A percentile compares a stretch with the other conserved stretches of the same genome.
Evolutionary conservation across 208 protist genomes (phyloP).

Genomic region (Vickermania spadyakhi): DNA sequence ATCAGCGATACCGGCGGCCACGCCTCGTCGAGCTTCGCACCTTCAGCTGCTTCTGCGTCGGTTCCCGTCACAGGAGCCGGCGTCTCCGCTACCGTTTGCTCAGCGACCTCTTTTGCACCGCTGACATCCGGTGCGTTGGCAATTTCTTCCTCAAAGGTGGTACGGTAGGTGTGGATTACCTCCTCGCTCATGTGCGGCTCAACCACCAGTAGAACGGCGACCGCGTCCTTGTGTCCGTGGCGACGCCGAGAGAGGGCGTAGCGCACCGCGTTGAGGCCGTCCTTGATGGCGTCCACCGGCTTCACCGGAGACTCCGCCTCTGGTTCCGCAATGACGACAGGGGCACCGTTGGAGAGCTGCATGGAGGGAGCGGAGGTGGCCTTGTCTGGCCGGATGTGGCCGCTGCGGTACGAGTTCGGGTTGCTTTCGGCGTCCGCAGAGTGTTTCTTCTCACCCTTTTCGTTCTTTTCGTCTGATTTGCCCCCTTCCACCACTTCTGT

Average conservation of each 20-base stretch:
- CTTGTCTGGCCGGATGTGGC: neutral
- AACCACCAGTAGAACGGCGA: conserved; percentile 9
- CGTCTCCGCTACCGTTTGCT: neutral
- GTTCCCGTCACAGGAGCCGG: neutral
- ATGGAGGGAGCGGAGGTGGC: neutral
- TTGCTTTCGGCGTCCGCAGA: neutral
- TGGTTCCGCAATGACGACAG: neutral
- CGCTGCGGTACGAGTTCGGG: neutral
- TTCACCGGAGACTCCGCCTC: neutral
- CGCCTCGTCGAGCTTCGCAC: conserved; percentile 4
- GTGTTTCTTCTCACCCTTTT: neutral
- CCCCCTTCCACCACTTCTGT: neutral
- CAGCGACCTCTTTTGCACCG: neutral
- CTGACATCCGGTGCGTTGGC: neutral
- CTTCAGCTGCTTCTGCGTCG: conserved; percentile 1
- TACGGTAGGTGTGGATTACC: conserved; percentile 7
- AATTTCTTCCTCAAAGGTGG: conserved; percentile 12
- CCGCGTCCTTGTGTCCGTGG: neutral
- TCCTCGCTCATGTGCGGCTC: conserved; percentile 1
- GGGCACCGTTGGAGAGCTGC: neutral
- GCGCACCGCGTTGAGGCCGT: conserved; percentile 7
- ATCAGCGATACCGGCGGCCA: conserved; percentile 41
- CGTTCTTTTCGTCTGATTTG: neutral
- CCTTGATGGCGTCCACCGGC: conserved; percentile 3
- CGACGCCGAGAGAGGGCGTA: conserved; percentile 7